phyloP scores from a whole-genome alignment of 768 basidiomycete genomes.

The Tubosaeta sp. region DNA sequence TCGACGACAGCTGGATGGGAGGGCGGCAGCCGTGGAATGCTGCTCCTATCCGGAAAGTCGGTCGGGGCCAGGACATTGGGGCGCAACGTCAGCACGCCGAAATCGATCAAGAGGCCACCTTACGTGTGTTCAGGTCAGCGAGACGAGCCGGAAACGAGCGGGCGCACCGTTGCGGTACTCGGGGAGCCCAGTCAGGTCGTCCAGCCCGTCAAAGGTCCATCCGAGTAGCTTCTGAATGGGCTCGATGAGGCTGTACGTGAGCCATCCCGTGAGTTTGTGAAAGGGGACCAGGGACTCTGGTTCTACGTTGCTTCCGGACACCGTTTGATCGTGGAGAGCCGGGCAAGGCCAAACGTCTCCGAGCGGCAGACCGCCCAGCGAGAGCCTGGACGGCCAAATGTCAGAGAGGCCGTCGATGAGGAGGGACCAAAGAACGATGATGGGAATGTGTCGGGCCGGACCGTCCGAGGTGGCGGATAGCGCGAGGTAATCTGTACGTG shows the following conservation, averaged over 20 bases:
- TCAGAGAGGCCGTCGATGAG: conserved; percentile 79
- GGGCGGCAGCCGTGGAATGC: conserved; percentile 61
- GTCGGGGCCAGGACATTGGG: conserved; percentile 45
- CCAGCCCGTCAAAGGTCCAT: conserved; percentile 79
- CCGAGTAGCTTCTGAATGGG: conserved; percentile 70
- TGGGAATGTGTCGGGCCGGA: conserved; percentile 49
- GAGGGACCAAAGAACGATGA: conserved; percentile 75
- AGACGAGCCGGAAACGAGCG: not conserved
- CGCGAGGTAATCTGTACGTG: conserved; percentile 60
- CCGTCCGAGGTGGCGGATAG: conserved; percentile 44
- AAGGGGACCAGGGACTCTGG: conserved; percentile 80
- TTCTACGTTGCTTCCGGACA: not conserved
- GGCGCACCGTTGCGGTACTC: conserved; percentile 84
- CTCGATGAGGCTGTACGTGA: conserved; percentile 85
- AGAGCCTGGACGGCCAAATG: conserved; percentile 83
- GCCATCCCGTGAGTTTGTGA: conserved; percentile 95
- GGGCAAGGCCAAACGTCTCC: conserved; percentile 95
- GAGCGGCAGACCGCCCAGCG: conserved; percentile 63
- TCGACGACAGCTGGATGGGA: conserved; percentile 92
- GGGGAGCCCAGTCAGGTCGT: conserved; percentile 88
- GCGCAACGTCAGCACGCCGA: conserved; percentile 72
- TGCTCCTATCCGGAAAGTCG: conserved; percentile 35
- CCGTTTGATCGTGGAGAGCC: conserved; percentile 31
- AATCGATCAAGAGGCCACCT: conserved; percentile 88
- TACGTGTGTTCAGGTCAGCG: not conserved